Conservation (phyloP, 108 stramenopile genomes). For the Cyclostephanos tholiformis region DNA sequence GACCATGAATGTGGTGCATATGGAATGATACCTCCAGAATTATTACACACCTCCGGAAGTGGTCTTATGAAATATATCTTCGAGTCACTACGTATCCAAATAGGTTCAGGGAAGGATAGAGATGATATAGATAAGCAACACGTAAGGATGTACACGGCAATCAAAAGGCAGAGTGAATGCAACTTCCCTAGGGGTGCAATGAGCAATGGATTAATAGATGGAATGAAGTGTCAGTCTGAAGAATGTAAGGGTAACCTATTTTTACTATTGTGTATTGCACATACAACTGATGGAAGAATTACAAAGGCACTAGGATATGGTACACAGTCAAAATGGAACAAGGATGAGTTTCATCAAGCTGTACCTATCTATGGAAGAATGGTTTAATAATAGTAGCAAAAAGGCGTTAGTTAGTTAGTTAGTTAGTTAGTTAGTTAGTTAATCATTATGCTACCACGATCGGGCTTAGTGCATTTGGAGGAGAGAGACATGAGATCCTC, state of each 20-base stretch:
- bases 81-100: too few species aligned
- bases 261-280: not conserved
- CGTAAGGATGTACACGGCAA: not conserved
- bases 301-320: not conserved
- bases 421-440: too few species aligned
- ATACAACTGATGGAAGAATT: not conserved
- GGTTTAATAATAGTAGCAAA: too few species aligned
- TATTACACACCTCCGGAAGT: too few species aligned
- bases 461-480: too few species aligned
- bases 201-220: not conserved
- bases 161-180: not conserved
- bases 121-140: not conserved
- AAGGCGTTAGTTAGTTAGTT: too few species aligned
- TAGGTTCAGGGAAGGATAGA: too few species aligned
- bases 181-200: not conserved
- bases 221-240: not conserved
- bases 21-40: too few species aligned
- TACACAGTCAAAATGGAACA: not conserved
- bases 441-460: too few species aligned
- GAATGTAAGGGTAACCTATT: slow-evolving; percentile 5
- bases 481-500: too few species aligned
- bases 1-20: not conserved
- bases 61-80: too few species aligned
- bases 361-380: too few species aligned
- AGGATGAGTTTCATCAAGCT: not conserved